Percentiles rank a stretch among this genome's conserved stretches.
Evolutionary conservation across 1,284 basidiomycete species (phyloP).

Genomic region (Apiotrichum montevideense): DNA sequence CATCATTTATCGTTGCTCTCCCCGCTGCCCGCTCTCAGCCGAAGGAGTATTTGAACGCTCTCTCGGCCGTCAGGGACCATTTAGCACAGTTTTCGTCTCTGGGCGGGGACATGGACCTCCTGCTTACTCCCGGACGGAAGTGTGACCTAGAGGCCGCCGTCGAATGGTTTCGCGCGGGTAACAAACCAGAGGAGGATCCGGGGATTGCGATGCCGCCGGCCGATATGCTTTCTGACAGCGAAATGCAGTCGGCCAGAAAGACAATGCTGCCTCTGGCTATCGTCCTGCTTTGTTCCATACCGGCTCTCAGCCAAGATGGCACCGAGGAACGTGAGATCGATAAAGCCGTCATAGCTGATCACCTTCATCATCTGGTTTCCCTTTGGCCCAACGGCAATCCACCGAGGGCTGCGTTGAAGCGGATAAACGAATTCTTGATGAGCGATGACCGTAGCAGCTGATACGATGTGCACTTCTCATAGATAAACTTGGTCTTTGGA

Average conservation of each 20-base stretch:
- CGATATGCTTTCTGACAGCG: background rate
- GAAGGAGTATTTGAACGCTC: constrained; percentile 19
- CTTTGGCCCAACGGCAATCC: constrained; percentile 45
- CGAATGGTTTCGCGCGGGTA: background rate
- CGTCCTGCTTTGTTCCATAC: constrained; percentile 21
- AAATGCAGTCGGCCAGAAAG: constrained; percentile 15
- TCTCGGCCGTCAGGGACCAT: constrained; percentile 12
- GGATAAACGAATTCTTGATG: constrained; percentile 46
- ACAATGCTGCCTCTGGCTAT: constrained; percentile 28
- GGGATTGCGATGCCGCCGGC: background rate
- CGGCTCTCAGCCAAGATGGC: background rate
- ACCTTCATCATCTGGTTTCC: constrained; percentile 36
- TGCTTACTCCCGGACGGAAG: constrained; percentile 16
- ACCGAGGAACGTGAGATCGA: constrained; percentile 8
- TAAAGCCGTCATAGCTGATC: constrained; percentile 25
- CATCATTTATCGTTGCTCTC: constrained; percentile 12
- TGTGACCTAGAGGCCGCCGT: constrained; percentile 13
- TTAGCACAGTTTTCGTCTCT: background rate
- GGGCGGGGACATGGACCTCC: constrained; percentile 1
- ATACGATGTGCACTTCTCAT: no score
- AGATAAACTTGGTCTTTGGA: no score
- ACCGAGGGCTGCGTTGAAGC: constrained; percentile 38
- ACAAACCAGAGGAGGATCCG: background rate
- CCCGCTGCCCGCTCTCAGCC: constrained; percentile 23
- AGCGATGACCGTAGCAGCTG: background rate